phyloP scores from a whole-genome alignment of 2,329 filamentous ascomycete genomes.

The Paecilomyces fulvus region DNA sequence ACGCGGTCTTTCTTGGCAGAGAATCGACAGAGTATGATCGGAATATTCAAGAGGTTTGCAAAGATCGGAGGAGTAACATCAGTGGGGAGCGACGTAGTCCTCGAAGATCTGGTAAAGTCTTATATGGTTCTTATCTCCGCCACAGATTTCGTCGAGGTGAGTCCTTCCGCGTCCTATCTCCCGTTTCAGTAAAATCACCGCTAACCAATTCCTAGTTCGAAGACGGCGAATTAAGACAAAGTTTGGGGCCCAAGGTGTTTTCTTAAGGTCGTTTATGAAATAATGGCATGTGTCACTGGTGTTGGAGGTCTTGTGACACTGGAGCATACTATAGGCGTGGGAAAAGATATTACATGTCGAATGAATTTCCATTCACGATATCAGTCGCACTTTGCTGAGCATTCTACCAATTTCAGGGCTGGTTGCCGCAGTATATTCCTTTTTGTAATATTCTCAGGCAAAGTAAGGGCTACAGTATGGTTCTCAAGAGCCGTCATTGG shows the following conservation, averaged over 20 bases:
- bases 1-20: conserved; percentile 72
- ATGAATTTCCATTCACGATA: background rate
- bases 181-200: background rate
- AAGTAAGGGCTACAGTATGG: too few relatives aligned
- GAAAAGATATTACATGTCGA: conserved; percentile 6
- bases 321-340: conserved; percentile 1
- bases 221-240: conserved; percentile 28
- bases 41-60: conserved; percentile 81
- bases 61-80: conserved; percentile 55
- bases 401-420: background rate
- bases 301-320: conserved; percentile 2
- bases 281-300: conserved; percentile 2
- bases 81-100: conserved; percentile 48
- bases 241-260: conserved; percentile 21
- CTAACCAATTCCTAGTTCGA: conserved; percentile 25
- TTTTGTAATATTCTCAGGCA: background rate
- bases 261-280: conserved; percentile 15
- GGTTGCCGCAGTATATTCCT: background rate
- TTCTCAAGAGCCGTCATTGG: too few relatives aligned
- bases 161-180: conserved; percentile 18
- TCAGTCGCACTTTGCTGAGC: background rate
- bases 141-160: conserved; percentile 78
- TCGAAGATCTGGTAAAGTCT: conserved; percentile 73
- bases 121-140: conserved; percentile 75
- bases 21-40: conserved; percentile 74